These are phyloP conservation scores for Glarea lozoyensis DNA, from an alignment of 495 filamentous ascomycete species.

Conservation along the genomic window DNA sequence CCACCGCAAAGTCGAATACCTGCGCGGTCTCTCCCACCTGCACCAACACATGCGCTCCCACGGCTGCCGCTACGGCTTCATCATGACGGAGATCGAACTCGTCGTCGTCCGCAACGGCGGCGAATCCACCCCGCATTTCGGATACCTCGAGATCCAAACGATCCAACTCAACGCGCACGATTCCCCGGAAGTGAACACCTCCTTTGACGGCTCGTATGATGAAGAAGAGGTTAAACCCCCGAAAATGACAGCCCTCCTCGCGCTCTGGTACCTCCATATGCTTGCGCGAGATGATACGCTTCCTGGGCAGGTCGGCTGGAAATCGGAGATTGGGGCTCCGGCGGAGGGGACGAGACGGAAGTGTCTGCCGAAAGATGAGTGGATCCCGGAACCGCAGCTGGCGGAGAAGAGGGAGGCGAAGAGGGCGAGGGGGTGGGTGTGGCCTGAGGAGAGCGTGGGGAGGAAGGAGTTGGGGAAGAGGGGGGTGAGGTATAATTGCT, in stretches of 20 bases:
- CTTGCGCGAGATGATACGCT: constrained; percentile 67
- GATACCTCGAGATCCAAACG: constrained; percentile 67
- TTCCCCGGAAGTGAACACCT: constrained; percentile 12
- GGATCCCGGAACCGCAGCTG: constrained; percentile 80
- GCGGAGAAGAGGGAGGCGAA: constrained; percentile 81
- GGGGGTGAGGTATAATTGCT: constrained; percentile 37
- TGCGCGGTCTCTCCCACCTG: constrained; percentile 72
- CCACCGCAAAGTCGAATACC: constrained; percentile 73
- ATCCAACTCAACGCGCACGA: constrained; percentile 38
- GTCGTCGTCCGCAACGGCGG: constrained; percentile 76
- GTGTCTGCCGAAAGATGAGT: constrained; percentile 61
- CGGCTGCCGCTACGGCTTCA: constrained; percentile 86
- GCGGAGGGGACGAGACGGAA: constrained; percentile 67
- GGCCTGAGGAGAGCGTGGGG: constrained; percentile 58
- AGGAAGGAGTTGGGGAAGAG: constrained; percentile 49
- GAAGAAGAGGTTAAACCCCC: constrained; percentile 40
- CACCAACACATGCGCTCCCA: constrained; percentile 89
- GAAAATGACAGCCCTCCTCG: constrained; percentile 66
- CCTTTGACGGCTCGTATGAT: constrained; percentile 21
- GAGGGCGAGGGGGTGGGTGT: constrained; percentile 73
- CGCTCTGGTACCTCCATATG: constrained; percentile 78
- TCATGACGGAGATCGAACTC: constrained; percentile 90
- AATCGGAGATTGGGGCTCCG: constrained; percentile 72
- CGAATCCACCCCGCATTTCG: constrained; percentile 70
- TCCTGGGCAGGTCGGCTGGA: constrained; percentile 57